A percentile compares a stretch with the other conserved stretches of the same genome.
These are phyloP conservation scores for Amylocystis lapponica DNA, from an alignment of 768 basidiomycete genomes.

Conservation along the genomic window DNA sequence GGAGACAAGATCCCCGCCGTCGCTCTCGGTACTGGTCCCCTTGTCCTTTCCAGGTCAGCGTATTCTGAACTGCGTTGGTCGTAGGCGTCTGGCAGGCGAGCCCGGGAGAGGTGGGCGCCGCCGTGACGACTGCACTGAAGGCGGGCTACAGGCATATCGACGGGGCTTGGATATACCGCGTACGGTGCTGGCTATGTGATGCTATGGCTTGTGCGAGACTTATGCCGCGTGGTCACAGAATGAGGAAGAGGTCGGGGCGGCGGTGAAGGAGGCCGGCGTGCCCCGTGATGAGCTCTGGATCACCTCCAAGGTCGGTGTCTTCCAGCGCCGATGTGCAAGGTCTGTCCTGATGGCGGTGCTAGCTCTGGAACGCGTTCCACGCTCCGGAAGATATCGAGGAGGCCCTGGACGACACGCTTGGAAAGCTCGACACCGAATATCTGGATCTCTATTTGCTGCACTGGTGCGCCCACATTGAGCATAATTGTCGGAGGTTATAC, in stretches of 20 bases:
- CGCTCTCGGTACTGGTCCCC: conserved; percentile 44
- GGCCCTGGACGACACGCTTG: conserved; percentile 59
- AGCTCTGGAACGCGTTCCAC: conserved; percentile 79
- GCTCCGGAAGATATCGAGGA: conserved; percentile 66
- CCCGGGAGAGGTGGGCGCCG: conserved; percentile 54
- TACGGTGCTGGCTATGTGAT: conserved; percentile 20
- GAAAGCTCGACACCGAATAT: conserved; percentile 58
- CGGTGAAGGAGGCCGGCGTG: conserved; percentile 51
- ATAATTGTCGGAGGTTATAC: neutral
- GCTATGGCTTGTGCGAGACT: neutral
- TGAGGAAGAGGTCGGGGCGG: conserved; percentile 63
- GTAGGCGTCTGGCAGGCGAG: conserved; percentile 60
- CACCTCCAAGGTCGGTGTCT: conserved; percentile 44
- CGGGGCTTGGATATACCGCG: conserved; percentile 66
- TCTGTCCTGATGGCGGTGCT: neutral
- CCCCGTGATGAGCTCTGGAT: conserved; percentile 63
- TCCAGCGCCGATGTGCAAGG: too few species aligned
- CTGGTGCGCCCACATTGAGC: conserved; percentile 40
- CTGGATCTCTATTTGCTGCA: conserved; percentile 80
- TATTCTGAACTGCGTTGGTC: conserved; percentile 1
- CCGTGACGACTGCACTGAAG: conserved; percentile 60
- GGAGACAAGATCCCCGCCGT: conserved; percentile 65
- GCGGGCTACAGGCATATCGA: conserved; percentile 70
- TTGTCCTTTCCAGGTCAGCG: neutral
- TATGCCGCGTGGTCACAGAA: conserved; percentile 36